Evolutionary conservation across 2,329 filamentous ascomycete genomes (phyloP).

Genomic region (Lachnellula cervina): DNA sequence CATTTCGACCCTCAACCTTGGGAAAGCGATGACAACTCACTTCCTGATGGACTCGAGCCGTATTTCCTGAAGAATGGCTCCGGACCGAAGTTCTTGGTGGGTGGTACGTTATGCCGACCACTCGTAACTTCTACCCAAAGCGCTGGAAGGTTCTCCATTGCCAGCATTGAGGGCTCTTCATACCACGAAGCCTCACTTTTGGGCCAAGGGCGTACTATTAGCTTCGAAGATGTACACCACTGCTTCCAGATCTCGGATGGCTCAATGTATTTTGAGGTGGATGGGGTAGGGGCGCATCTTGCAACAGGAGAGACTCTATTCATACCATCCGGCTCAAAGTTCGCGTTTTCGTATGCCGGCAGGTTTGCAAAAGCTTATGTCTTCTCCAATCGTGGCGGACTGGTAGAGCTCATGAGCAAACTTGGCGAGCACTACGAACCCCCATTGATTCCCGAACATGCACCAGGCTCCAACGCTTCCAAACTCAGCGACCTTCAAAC

Average conservation of each 20-base stretch:
- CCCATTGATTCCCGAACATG: slow-evolving; percentile 15
- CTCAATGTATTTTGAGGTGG: slow-evolving; percentile 37
- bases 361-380: slow-evolving; percentile 22
- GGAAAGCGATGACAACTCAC: slow-evolving; percentile 35
- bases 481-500: too few species aligned
- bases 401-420: slow-evolving; percentile 20
- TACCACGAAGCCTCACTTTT: slow-evolving; percentile 36
- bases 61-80: slow-evolving; percentile 50
- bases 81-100: slow-evolving; percentile 42
- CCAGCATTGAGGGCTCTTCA: slow-evolving; percentile 44
- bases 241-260: slow-evolving; percentile 48
- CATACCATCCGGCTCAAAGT: slow-evolving; percentile 21
- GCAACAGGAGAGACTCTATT: slow-evolving; percentile 23
- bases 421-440: slow-evolving; percentile 15
- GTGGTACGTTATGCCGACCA: slow-evolving; percentile 42
- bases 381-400: slow-evolving; percentile 27
- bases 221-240: slow-evolving; percentile 46
- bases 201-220: slow-evolving; percentile 34
- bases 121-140: slow-evolving; percentile 45
- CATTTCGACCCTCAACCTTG: slow-evolving; percentile 42
- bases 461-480: too few species aligned
- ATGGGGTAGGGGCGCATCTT: slow-evolving; percentile 23
- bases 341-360: slow-evolving; percentile 15
- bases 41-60: slow-evolving; percentile 36
- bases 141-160: slow-evolving; percentile 47